These are phyloP conservation scores for Cucumis sativus DNA, from an alignment of 306 rosid species.

Conservation along the genomic window Cucumber_9930_V3 NC_026661.2:2359501-2360000, in stretches of 20 bases:
- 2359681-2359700: constrained; percentile 38
- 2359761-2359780: constrained; percentile 7
- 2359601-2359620: constrained; percentile 25
- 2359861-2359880: constrained; percentile 18
- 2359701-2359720: constrained; percentile 10
- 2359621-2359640: constrained; percentile 42
- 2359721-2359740: constrained; percentile 7
- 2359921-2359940: constrained; percentile 54
- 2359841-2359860: constrained; percentile 7
- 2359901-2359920: constrained; percentile 15
- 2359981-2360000: constrained; percentile 28
- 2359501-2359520: constrained; percentile 54
- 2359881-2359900: constrained; percentile 23
- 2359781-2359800: constrained; percentile 21
- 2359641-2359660: constrained; percentile 48
- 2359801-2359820: constrained; percentile 50
- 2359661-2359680: constrained; percentile 69
- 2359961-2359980: constrained; percentile 32
- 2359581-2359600: constrained; percentile 19
- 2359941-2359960: constrained; percentile 83
- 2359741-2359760: constrained; percentile 13
- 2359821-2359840: constrained; percentile 64
- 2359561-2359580: constrained; percentile 8
- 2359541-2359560: constrained; percentile 19
- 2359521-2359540: constrained; percentile 79